Evolutionary conservation across 2,329 filamentous ascomycete genomes (phyloP), one percentile per base, ranked within the genome.

Genomic region (Xylariaceae sp.): DNA sequence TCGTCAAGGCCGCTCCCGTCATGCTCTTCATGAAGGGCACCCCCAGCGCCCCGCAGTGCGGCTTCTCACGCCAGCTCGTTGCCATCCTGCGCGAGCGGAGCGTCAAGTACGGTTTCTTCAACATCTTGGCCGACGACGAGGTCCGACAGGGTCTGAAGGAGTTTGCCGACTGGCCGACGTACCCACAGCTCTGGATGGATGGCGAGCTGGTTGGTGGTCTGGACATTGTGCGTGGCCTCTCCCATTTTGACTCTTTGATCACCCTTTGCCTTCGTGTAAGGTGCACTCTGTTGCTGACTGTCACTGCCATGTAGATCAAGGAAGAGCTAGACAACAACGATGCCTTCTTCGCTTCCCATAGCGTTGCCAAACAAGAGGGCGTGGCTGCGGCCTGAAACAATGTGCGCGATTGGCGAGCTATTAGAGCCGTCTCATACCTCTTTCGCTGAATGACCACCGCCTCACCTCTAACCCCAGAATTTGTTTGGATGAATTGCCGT

Each of bases 21-120:
- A 99, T 99, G 94, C 78, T 99, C 28, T 99, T 99, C 73, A 96
- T 96, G 90, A 96, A 96, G 76, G 92, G 91, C n/a, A 95, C 90
- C 2, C 91, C 91, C 0, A 89, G 86, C 59, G 81, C 84, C 31
- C 91, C 91, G 1, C 89, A 96, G 71, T 96, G 92, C 66, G 91
- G 94, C 2, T 99, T 99, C 74, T 96, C 90, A 60, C 79, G 93
- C 61, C 91, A 97, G 74, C 76, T 96, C 42, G 94, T 99, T 41
- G 85, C 78, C 22, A 82, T 99, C 43, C 74, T 99, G 63, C 83
- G 94, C 47, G 93, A 97, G 73, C 87, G 90, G 67, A 88, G 88
- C 45, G 88, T 99, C 55, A 90, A 96, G 69, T 99, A 97, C 70
- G 94, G 94, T 17, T 99, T 99, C 78, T 99, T 99, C 79, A 97